Evolutionary conservation across 2,329 filamentous ascomycete species (phyloP).

Genomic region (Colletotrichum tabaci): DNA sequence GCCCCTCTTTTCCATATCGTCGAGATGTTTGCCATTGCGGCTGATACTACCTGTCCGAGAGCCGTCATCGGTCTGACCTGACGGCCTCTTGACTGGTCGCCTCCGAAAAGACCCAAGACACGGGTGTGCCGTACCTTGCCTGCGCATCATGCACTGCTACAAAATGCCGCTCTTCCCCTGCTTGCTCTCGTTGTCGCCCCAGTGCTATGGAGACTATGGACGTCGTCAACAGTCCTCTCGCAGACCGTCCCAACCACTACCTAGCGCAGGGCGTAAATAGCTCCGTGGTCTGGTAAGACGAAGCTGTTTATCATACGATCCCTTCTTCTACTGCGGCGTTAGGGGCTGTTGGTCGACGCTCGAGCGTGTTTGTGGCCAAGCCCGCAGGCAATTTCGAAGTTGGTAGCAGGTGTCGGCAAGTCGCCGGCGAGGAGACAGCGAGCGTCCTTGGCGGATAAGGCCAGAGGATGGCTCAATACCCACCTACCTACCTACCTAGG

Average conservation of each 20-base stretch:
- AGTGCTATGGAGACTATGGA: not conserved
- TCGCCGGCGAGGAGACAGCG: not conserved
- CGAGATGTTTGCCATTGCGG: slow-evolving; percentile 28
- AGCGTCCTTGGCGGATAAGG: not conserved
- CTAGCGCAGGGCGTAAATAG: not conserved
- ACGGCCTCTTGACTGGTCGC: slow-evolving; percentile 6
- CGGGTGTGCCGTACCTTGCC: slow-evolving; percentile 28
- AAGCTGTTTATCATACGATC: not conserved
- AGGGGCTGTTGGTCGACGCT: not conserved
- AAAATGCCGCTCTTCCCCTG: slow-evolving; percentile 26
- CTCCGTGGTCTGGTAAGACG: not conserved
- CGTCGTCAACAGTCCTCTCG: not conserved
- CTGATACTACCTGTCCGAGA: slow-evolving; percentile 30
- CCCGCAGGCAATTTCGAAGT: not conserved
- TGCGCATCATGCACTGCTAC: slow-evolving; percentile 35
- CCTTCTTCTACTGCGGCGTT: not conserved
- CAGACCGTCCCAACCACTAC: not conserved
- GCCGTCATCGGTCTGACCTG: slow-evolving; percentile 25
- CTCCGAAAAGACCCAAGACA: slow-evolving; percentile 19
- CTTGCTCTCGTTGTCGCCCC: not conserved
- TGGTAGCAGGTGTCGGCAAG: not conserved
- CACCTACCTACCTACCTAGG: not conserved
- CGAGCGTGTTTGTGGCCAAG: not conserved
- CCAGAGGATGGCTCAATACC: not conserved
- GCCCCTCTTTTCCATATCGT: slow-evolving; percentile 18